phyloP scores from a whole-genome alignment of 2,329 filamentous ascomycete genomes.

The Sporothrix euskadiensis region DNA sequence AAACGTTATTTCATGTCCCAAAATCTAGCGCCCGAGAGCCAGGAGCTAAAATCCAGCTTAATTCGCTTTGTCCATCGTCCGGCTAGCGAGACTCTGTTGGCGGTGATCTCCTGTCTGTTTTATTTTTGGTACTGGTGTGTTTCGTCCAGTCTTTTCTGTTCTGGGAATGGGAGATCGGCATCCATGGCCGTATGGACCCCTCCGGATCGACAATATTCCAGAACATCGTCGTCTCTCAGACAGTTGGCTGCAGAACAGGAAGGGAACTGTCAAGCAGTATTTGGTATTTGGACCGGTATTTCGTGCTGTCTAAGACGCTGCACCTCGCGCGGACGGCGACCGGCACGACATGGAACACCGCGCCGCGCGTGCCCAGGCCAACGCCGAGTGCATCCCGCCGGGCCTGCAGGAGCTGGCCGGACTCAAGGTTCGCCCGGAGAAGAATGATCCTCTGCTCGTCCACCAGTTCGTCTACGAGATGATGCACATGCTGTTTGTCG shows the following conservation, averaged over 20 bases:
- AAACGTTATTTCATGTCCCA: background rate
- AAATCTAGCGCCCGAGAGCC: background rate
- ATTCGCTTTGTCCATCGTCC: background rate
- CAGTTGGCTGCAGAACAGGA: background rate
- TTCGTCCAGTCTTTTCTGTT: background rate
- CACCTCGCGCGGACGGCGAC: too few species aligned
- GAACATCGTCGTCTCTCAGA: background rate
- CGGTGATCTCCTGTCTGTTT: constrained; percentile 6
- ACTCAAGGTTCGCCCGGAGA: too few species aligned
- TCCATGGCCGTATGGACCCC: constrained; percentile 4
- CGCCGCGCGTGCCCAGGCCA: too few species aligned
- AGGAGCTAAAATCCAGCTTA: background rate
- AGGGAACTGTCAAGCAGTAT: background rate
- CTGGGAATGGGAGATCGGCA: constrained; percentile 15
- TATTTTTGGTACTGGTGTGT: background rate
- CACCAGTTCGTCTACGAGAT: too few species aligned
- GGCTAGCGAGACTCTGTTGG: background rate
- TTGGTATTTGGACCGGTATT: background rate
- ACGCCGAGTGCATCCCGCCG: too few species aligned
- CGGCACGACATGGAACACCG: too few species aligned
- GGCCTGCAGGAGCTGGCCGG: too few species aligned
- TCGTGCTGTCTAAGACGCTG: background rate
- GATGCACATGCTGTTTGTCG: too few species aligned
- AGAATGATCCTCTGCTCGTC: too few species aligned
- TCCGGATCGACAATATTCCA: constrained; percentile 8